Evolutionary conservation across 768 basidiomycete species (phyloP).

Genomic region (Rhodosporidiobolus odoratus): DNA sequence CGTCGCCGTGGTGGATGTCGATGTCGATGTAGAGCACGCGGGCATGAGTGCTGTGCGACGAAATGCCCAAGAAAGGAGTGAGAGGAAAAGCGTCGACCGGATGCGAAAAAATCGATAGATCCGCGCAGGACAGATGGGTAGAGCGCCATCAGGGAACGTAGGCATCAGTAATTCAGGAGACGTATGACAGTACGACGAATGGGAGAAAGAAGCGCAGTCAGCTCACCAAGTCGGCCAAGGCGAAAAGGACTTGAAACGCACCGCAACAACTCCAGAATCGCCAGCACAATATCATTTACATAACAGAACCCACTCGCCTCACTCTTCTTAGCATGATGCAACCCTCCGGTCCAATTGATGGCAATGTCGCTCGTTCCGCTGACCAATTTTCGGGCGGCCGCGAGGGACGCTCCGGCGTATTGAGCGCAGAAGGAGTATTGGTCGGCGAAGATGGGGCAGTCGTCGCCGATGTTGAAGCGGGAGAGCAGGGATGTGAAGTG

Average conservation of each 20-base stretch:
- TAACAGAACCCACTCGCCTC: conserved; percentile 99
- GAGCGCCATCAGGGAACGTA: background rate
- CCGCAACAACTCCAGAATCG: conserved; percentile 86
- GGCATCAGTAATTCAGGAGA: no score
- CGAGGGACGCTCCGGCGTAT: conserved; percentile 87
- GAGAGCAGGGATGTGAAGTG: conserved; percentile 73
- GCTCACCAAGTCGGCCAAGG: background rate
- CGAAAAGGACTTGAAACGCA: conserved; percentile 46
- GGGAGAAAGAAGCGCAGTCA: background rate
- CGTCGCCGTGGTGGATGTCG: conserved; percentile 97
- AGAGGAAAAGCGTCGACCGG: background rate
- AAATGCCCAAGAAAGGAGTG: background rate
- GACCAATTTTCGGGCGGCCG: conserved; percentile 80
- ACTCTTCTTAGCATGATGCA: conserved; percentile 95
- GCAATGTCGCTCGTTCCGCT: conserved; percentile 88
- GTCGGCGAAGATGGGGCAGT: conserved; percentile 92
- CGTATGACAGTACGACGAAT: background rate
- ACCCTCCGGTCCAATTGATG: conserved; percentile 96
- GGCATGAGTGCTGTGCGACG: conserved; percentile 67
- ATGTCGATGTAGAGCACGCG: conserved; percentile 98
- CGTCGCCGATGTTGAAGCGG: conserved; percentile 89
- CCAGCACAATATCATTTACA: conserved; percentile 69
- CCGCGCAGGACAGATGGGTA: background rate
- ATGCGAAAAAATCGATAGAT: no score
- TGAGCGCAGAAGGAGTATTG: conserved; percentile 90